A percentile compares a stretch with the other conserved stretches of the same genome.
These are phyloP conservation scores for Sonneratia caseolaris DNA, from an alignment of 345 rosid genomes.

Conservation along the genomic window DNA sequence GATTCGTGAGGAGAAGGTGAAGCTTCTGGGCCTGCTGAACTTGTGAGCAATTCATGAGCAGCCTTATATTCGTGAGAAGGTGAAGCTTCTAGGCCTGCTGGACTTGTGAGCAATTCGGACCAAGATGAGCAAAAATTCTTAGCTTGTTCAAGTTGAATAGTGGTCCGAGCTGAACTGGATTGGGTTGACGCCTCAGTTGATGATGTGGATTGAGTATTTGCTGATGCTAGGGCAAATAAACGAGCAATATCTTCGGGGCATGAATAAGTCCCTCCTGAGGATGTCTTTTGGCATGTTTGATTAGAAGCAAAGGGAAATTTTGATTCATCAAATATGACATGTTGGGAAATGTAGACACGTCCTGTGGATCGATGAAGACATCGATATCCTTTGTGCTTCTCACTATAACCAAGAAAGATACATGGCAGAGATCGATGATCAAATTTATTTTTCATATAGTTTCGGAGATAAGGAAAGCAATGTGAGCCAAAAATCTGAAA, in stretches of 20 bases:
- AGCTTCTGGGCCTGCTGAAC: no score
- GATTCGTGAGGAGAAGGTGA: no score
- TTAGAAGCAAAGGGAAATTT: background rate
- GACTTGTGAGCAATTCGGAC: no score
- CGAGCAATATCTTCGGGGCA: background rate
- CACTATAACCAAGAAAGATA: conserved; percentile 2
- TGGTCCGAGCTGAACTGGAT: no score
- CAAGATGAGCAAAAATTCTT: no score
- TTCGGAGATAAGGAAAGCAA: background rate
- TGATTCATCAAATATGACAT: conserved; percentile 4
- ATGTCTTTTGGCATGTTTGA: background rate
- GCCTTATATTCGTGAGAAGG: no score
- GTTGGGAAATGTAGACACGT: background rate
- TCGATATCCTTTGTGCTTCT: background rate
- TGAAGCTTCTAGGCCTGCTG: no score
- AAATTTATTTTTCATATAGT: background rate
- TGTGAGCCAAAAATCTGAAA: background rate
- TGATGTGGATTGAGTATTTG: no score
- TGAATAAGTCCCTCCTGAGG: background rate
- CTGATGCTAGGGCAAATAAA: no score
- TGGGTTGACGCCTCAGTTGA: no score
- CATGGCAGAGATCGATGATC: background rate
- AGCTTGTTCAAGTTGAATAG: no score
- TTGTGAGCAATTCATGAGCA: no score
- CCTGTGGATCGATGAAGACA: background rate